Conservation (phyloP, 2,329 filamentous ascomycete genomes). For the Sarocladium strictum region DNA sequence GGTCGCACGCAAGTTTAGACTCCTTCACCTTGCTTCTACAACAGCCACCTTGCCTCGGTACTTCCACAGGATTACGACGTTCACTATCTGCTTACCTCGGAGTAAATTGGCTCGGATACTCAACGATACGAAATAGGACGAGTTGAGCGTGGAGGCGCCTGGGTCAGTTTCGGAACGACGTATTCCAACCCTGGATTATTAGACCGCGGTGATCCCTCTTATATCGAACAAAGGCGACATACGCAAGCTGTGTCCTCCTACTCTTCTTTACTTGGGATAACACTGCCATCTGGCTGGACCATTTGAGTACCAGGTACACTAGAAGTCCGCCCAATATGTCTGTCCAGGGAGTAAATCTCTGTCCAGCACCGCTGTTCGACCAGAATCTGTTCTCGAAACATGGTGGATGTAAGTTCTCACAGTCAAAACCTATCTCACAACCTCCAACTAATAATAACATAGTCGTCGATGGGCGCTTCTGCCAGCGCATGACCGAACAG, state of each 20-base stretch:
- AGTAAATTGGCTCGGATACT: too few relatives aligned
- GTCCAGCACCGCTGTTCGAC: slow-evolving; percentile 65
- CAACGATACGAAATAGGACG: neutral
- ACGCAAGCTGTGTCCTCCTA: neutral
- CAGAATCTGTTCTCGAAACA: slow-evolving; percentile 49
- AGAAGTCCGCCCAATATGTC: neutral
- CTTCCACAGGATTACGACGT: neutral
- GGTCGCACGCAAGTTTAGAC: neutral
- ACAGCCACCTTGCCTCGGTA: neutral
- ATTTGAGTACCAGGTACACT: neutral
- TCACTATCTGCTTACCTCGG: too few relatives aligned
- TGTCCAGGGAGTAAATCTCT: slow-evolving; percentile 40
- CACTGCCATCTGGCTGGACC: neutral
- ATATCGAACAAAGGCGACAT: neutral
- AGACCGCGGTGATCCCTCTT: neutral
- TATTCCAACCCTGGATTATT: neutral
- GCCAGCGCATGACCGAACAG: slow-evolving; percentile 40
- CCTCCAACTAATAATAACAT: slow-evolving; percentile 10
- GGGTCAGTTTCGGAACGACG: neutral
- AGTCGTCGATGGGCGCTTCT: slow-evolving; percentile 54
- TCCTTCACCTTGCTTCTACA: neutral
- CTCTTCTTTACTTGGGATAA: neutral
- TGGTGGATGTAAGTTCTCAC: slow-evolving; percentile 58
- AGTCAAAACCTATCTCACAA: neutral
- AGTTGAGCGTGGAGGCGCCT: neutral